phyloP scores from a whole-genome alignment of 23 red algal genomes.

The Gracilaria domingensis region DNA sequence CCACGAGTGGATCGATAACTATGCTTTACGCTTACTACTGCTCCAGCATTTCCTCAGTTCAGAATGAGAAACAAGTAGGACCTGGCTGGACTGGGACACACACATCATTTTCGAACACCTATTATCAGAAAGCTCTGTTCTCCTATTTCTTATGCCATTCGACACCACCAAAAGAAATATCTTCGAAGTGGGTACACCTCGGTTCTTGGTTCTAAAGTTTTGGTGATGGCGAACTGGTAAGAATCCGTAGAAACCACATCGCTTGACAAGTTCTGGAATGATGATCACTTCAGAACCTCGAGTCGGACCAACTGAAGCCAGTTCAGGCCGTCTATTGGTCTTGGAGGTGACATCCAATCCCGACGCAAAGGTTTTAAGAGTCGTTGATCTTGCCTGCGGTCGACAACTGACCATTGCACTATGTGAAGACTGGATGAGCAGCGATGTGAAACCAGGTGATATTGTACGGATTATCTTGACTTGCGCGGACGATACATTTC shows the following conservation, averaged over 20 bases:
- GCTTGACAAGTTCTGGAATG: not conserved
- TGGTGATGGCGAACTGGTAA: not conserved
- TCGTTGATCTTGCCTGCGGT: slow-evolving; percentile 13
- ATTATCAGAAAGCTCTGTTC: too few relatives aligned
- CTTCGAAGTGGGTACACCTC: not conserved
- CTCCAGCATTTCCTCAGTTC: not conserved
- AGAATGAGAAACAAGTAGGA: not conserved
- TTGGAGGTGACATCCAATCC: slow-evolving; percentile 26
- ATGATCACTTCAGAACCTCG: not conserved
- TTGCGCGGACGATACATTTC: not conserved
- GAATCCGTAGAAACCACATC: too few relatives aligned
- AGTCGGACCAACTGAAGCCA: slow-evolving; percentile 44
- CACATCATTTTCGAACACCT: not conserved
- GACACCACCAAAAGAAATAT: not conserved
- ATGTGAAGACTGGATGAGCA: slow-evolving; percentile 59
- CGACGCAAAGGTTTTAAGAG: slow-evolving; percentile 36
- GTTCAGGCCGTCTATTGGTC: slow-evolving; percentile 34
- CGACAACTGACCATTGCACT: slow-evolving; percentile 34
- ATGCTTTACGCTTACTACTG: not conserved
- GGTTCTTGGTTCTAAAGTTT: too few relatives aligned
- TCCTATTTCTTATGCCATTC: too few relatives aligned
- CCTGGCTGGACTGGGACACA: not conserved
- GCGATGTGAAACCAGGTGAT: slow-evolving; percentile 31
- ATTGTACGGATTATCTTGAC: slow-evolving; percentile 60
- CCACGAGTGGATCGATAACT: not conserved